These are phyloP conservation scores for Vicia faba DNA, from an alignment of 306 rosid species.

Conservation along the genomic window DNA sequence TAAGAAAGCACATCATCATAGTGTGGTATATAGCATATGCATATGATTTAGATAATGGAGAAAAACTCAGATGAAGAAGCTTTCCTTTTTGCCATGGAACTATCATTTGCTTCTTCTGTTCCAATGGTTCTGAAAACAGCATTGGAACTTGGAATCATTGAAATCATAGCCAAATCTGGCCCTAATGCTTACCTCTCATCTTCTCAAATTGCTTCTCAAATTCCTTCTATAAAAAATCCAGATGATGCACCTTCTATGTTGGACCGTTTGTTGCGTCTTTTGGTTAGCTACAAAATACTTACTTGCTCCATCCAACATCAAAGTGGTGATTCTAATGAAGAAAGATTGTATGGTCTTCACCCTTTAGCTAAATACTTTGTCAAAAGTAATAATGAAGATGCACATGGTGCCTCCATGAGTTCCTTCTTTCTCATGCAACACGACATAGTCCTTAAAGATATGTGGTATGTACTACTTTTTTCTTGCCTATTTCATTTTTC, in stretches of 20 bases:
- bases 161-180: conserved; percentile 32
- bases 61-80: conserved; percentile 32
- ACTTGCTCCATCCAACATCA: neutral
- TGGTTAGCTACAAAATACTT: conserved; percentile 63
- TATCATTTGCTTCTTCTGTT: neutral
- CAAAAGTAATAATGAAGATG: neutral
- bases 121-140: conserved; percentile 36
- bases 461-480: conserved; percentile 40
- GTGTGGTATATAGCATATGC: too few relatives aligned
- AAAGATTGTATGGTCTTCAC: conserved; percentile 17
- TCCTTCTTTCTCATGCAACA: conserved; percentile 33
- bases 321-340: neutral
- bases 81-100: conserved; percentile 16
- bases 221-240: conserved; percentile 49
- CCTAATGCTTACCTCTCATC: conserved; percentile 19
- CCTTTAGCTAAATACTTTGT: conserved; percentile 34
- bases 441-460: conserved; percentile 28
- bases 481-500: too few relatives aligned
- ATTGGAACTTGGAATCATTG: conserved; percentile 18
- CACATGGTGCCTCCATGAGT: conserved; percentile 20
- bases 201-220: conserved; percentile 37
- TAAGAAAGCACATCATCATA: neutral
- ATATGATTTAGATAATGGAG: neutral
- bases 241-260: conserved; percentile 47
- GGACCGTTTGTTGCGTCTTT: conserved; percentile 67